Evolutionary conservation across 2,329 filamentous ascomycete genomes (phyloP).

Genomic region (Trichoderma citrinoviride): DNA sequence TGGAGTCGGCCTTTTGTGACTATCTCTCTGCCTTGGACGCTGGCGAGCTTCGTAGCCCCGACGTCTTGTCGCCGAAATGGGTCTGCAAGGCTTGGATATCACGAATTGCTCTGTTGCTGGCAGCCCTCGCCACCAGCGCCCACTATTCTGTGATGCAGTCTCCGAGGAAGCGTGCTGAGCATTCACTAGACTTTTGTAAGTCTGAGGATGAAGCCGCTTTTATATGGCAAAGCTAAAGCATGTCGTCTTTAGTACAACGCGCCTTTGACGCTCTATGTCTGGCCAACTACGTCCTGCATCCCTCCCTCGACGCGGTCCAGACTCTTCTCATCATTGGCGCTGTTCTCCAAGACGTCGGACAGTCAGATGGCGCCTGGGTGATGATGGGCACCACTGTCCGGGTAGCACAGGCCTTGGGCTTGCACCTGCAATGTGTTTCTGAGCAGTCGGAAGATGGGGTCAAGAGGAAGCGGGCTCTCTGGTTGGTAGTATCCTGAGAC

Average conservation of each 20-base stretch:
- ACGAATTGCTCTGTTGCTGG: slow-evolving; percentile 9
- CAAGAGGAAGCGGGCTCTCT: slow-evolving; percentile 1
- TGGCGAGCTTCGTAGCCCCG: slow-evolving; percentile 1
- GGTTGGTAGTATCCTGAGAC: background rate
- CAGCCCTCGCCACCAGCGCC: slow-evolving; percentile 10
- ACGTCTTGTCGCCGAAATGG: slow-evolving; percentile 6
- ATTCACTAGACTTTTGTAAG: slow-evolving; percentile 11
- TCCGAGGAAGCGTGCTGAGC: slow-evolving; percentile 11
- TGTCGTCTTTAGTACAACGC: slow-evolving; percentile 1
- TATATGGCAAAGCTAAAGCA: background rate
- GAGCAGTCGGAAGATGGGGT: background rate
- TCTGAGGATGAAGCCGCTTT: background rate
- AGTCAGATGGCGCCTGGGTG: slow-evolving; percentile 18
- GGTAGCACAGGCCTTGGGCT: slow-evolving; percentile 15
- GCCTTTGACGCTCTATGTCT: slow-evolving; percentile 16
- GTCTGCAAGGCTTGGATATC: slow-evolving; percentile 9
- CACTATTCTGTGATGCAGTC: slow-evolving; percentile 16
- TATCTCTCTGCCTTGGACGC: slow-evolving; percentile 9
- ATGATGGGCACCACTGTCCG: slow-evolving; percentile 14
- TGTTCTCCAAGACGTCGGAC: slow-evolving; percentile 17
- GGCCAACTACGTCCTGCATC: slow-evolving; percentile 15
- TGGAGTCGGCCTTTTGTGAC: slow-evolving; percentile 9
- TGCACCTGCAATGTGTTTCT: background rate
- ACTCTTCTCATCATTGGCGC: slow-evolving; percentile 13
- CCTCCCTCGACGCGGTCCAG: slow-evolving; percentile 3